These are phyloP conservation scores for Nidula microcarpa DNA, from an alignment of 768 basidiomycete genomes.

Conservation along the genomic window DNA sequence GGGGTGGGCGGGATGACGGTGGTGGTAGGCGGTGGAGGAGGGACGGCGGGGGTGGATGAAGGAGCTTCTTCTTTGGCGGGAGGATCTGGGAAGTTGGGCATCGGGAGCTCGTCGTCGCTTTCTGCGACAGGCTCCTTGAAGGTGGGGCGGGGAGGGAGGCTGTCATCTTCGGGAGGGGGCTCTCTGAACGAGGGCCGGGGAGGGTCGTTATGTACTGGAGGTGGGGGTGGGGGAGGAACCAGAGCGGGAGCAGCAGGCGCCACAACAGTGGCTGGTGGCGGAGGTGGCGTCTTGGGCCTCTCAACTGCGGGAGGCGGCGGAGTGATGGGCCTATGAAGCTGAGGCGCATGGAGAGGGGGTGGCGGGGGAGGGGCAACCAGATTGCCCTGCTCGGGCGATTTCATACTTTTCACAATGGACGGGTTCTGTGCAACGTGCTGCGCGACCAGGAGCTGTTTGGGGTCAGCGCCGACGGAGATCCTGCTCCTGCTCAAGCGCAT, in stretches of 20 bases:
- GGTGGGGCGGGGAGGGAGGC: slow-evolving; percentile 32
- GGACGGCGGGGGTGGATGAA: slow-evolving; percentile 15
- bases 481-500: slow-evolving; percentile 81
- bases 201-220: slow-evolving; percentile 31
- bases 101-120: slow-evolving; percentile 36
- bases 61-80: slow-evolving; percentile 19
- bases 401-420: slow-evolving; percentile 29
- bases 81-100: slow-evolving; percentile 36
- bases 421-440: slow-evolving; percentile 62
- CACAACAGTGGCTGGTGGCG: slow-evolving; percentile 23
- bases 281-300: slow-evolving; percentile 13
- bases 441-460: slow-evolving; percentile 66
- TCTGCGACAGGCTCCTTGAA: slow-evolving; percentile 65
- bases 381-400: slow-evolving; percentile 26
- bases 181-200: slow-evolving; percentile 48
- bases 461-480: slow-evolving; percentile 69
- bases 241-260: slow-evolving; percentile 24
- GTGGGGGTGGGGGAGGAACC: slow-evolving; percentile 24
- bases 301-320: slow-evolving; percentile 22
- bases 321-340: slow-evolving; percentile 14
- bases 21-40: slow-evolving; percentile 27
- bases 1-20: slow-evolving; percentile 51
- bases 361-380: slow-evolving; percentile 22
- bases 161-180: slow-evolving; percentile 58
- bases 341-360: slow-evolving; percentile 21